These are phyloP conservation scores for Talaromyces stipitatus DNA, from an alignment of 495 filamentous ascomycete genomes.

Conservation along the genomic window DNA sequence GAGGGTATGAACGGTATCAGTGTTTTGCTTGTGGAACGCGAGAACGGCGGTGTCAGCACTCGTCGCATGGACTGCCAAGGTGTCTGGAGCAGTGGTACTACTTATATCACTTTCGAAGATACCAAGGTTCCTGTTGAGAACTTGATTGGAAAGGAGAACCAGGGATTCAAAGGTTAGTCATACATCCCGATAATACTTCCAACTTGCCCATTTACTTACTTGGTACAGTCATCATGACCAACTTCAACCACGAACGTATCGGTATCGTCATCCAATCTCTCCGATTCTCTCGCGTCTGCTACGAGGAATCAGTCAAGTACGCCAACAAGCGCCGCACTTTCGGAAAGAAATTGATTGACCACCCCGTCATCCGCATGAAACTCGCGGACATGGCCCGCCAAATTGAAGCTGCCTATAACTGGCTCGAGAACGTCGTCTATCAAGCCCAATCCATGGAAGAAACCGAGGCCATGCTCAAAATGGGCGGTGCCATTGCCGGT, in stretches of 20 bases:
- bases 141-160: slow-evolving; percentile 93
- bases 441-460: slow-evolving; percentile 90
- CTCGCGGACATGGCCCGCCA: slow-evolving; percentile 96
- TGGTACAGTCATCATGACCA: slow-evolving; percentile 77
- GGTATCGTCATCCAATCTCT: slow-evolving; percentile 97
- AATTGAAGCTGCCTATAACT: slow-evolving; percentile 92
- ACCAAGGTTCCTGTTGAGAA: slow-evolving; percentile 98
- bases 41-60: slow-evolving; percentile 74
- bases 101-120: slow-evolving; percentile 96
- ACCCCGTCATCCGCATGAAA: slow-evolving; percentile 96
- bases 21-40: slow-evolving; percentile 82
- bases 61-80: slow-evolving; percentile 97
- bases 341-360: slow-evolving; percentile 90
- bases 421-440: slow-evolving; percentile 94
- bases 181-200: not conserved
- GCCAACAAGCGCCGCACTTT: slow-evolving; percentile 94
- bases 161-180: slow-evolving; percentile 79
- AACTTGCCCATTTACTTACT: slow-evolving; percentile 4
- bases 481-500: slow-evolving; percentile 89
- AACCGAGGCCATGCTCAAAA: slow-evolving; percentile 89
- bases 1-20: slow-evolving; percentile 85
- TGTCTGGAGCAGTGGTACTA: slow-evolving; percentile 90
- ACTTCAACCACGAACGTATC: slow-evolving; percentile 99
- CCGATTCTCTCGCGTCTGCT: slow-evolving; percentile 94
- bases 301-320: slow-evolving; percentile 92